Conservation (phyloP, 78 protist species). For the Speleostelium caveatum region DNA sequence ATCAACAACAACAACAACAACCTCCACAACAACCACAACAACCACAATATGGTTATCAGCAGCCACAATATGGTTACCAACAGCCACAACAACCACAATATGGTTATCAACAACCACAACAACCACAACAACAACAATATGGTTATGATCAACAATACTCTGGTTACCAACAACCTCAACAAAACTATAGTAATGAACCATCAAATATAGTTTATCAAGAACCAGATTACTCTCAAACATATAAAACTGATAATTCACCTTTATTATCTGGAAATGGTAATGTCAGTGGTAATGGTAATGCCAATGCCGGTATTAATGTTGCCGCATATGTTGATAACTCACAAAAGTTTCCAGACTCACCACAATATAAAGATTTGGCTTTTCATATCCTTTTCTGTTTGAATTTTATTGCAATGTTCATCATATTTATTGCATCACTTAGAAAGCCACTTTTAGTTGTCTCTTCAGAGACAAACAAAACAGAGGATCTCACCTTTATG, state of each 20-base stretch:
- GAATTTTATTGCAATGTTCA: neutral
- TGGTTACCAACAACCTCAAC: neutral
- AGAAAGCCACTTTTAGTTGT: neutral
- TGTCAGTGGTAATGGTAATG: neutral
- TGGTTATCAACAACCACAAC: too few species aligned
- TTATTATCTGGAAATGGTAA: neutral
- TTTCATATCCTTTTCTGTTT: constrained; percentile 21
- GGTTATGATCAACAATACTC: neutral
- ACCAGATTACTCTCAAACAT: neutral
- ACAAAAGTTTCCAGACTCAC: constrained; percentile 22
- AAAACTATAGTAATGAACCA: neutral
- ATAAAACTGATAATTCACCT: neutral
- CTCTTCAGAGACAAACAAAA: neutral
- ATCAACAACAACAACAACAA: neutral
- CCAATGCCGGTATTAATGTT: neutral
- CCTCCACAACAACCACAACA: too few species aligned
- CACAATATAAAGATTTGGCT: constrained; percentile 10
- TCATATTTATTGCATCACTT: neutral
- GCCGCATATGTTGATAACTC: neutral
- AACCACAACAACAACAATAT: constrained; percentile 7
- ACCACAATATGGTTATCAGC: too few species aligned
- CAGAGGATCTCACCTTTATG: neutral
- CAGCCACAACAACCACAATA: too few species aligned
- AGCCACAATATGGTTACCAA: neutral
- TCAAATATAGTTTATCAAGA: neutral